Evolutionary conservation across 176 grass and related monocot genomes (phyloP), one percentile per base, ranked within the genome.

Genomic region (Juncus effusus): DNA sequence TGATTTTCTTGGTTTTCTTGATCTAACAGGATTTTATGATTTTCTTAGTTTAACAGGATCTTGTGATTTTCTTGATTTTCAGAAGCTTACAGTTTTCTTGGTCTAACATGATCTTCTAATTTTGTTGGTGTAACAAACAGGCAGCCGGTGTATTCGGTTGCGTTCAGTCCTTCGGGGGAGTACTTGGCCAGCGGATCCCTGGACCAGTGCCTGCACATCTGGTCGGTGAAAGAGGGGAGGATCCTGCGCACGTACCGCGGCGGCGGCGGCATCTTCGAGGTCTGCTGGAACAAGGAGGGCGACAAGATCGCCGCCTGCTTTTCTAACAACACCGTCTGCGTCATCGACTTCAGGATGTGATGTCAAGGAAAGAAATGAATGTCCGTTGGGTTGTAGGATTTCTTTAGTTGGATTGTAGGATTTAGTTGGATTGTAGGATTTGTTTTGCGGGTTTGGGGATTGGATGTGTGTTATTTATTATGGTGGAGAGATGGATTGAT

Each of bases 201-300:
- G 11, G 94, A 97, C 73, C 94, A 97, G 59, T 92, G 85, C 57
- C 72, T 97, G 12, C 88, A 92, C 60, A 92, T 97, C 63, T 97
- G 94, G 94, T 97, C 94, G 2, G 94, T 97, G 47, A 97, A 86
- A 89, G 88, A 97, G 51, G 94, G 88, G 38, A 86, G 66, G 60
- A 75, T 97, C 53, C 16, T 97, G 80, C 92, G 88, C 75, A 97
- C 88, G 2, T 97, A 89, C 51, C 89, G 76, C 78, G 94, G 94
- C 42, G 84, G 67, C 42, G 94, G 88, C 35, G 94, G 94, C 76
- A 97, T 97, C 67, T 97, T 97, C 1, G 94, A 97, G 82, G 94
- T 97, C 7, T 97, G 94, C 54, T 97, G 94, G 94, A 97, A 89
- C 72, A 97, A 91, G 80, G 94, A 97, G 81, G 88, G 88, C 40